phyloP scores from a whole-genome alignment of 2,329 filamentous ascomycete genomes.

The Davidsoniella eucalypti region DNA sequence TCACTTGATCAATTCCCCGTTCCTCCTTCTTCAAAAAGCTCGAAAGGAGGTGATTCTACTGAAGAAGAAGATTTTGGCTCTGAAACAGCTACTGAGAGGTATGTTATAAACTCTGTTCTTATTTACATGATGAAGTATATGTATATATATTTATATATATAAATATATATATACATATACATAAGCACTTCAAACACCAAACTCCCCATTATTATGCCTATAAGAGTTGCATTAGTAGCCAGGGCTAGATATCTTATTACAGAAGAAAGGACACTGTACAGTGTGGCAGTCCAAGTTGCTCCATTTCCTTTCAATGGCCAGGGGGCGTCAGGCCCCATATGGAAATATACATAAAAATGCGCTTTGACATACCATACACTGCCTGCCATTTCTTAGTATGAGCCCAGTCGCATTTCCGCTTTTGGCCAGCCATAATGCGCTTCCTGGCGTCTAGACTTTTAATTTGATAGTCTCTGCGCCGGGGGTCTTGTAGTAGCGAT shows the following conservation, averaged over 20 bases:
- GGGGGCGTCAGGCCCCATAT: not conserved
- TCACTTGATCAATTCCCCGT: slow-evolving; percentile 8
- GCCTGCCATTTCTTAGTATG: not conserved
- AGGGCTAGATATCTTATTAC: too few relatives aligned
- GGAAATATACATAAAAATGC: not conserved
- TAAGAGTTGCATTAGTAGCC: too few relatives aligned
- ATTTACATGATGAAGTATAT: not conserved
- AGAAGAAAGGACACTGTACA: too few relatives aligned
- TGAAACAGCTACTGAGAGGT: not conserved
- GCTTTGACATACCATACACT: slow-evolving; percentile 1
- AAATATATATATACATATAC: not conserved
- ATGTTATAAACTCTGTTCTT: not conserved
- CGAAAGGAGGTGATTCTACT: not conserved
- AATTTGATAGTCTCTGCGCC: too few relatives aligned
- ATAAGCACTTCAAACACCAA: not conserved
- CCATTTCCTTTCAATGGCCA: not conserved
- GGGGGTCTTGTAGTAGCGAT: too few relatives aligned
- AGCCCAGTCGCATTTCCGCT: not conserved
- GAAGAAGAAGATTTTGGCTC: not conserved
- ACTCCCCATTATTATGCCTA: too few relatives aligned
- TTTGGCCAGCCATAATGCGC: too few relatives aligned
- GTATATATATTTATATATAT: not conserved
- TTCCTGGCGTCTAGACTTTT: too few relatives aligned
- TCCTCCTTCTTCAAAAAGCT: not conserved
- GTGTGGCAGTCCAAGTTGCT: not conserved